Conservation (phyloP, 208 protist genomes). For the Leishmania tarentolae region DNA sequence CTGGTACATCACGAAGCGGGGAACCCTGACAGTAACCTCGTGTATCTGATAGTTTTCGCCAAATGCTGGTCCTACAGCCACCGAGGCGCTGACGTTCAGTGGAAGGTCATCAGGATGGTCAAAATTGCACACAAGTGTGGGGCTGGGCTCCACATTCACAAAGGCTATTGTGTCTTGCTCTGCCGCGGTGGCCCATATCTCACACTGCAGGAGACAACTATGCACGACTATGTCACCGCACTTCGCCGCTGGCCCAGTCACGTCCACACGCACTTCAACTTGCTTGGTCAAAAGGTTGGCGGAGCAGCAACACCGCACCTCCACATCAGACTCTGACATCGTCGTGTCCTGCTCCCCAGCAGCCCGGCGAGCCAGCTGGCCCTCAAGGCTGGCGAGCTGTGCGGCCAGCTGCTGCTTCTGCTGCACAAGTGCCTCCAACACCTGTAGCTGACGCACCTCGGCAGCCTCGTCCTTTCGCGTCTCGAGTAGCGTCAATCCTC, state of each 20-base stretch:
- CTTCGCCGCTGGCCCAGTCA: slow-evolving; percentile 26
- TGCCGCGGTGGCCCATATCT: slow-evolving; percentile 33
- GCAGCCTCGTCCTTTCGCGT: slow-evolving; percentile 43
- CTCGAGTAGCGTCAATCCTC: slow-evolving; percentile 76
- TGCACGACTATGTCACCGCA: slow-evolving; percentile 65
- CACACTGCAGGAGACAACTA: slow-evolving; percentile 68
- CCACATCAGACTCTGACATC: slow-evolving; percentile 54
- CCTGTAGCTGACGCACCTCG: slow-evolving; percentile 61
- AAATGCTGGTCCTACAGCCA: slow-evolving; percentile 74
- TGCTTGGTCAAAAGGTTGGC: slow-evolving; percentile 15
- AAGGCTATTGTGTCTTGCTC: slow-evolving; percentile 22
- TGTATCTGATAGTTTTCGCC: slow-evolving; percentile 82
- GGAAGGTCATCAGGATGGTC: slow-evolving; percentile 58
- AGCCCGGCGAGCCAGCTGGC: slow-evolving; percentile 39
- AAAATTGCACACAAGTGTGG: slow-evolving; percentile 63
- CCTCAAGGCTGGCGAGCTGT: slow-evolving; percentile 76
- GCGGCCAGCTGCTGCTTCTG: slow-evolving; percentile 76
- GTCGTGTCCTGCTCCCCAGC: slow-evolving; percentile 63
- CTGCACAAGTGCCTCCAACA: slow-evolving; percentile 66
- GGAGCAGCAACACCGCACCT: slow-evolving; percentile 38
- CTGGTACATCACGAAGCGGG: slow-evolving; percentile 88
- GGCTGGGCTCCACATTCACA: slow-evolving; percentile 28
- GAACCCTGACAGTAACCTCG: slow-evolving; percentile 74
- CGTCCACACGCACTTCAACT: slow-evolving; percentile 32
- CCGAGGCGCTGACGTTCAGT: slow-evolving; percentile 63